phyloP scores from a whole-genome alignment of 139 green algal genomes.

The Zygnema circumcarinatum region DNA sequence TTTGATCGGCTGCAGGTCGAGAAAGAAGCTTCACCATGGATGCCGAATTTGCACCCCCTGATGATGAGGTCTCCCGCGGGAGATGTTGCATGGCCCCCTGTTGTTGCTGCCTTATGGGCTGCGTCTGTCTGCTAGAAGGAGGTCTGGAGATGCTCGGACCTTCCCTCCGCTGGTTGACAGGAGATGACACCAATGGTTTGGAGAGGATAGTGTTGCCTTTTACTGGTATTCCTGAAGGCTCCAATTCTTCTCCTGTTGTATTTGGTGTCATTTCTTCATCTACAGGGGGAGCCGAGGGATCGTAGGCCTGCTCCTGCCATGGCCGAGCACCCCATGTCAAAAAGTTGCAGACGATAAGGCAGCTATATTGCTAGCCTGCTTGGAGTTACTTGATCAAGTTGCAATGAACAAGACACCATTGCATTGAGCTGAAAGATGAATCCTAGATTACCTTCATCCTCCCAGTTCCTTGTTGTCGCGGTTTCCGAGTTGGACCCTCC shows the following conservation, averaged over 20 bases:
- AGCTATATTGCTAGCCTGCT: too few species aligned
- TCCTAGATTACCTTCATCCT: not conserved
- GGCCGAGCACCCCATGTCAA: too few species aligned
- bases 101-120: not conserved
- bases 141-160: not conserved
- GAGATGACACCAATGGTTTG: not conserved
- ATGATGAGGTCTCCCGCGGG: not conserved
- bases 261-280: too few species aligned
- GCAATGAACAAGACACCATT: too few species aligned
- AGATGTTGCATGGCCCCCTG: not conserved
- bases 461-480: not conserved
- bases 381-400: too few species aligned
- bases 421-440: too few species aligned
- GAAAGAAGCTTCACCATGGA: not conserved
- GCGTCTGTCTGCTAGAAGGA: not conserved
- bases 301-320: too few species aligned
- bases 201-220: too few species aligned
- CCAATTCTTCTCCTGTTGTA: too few species aligned
- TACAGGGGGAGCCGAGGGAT: too few species aligned
- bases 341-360: too few species aligned
- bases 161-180: not conserved
- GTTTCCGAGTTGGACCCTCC: not conserved
- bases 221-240: too few species aligned
- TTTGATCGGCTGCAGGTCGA: not conserved
- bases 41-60: not conserved